Evolutionary conservation across 768 basidiomycete species (phyloP).

Genomic region (Auricularia sp.): DNA sequence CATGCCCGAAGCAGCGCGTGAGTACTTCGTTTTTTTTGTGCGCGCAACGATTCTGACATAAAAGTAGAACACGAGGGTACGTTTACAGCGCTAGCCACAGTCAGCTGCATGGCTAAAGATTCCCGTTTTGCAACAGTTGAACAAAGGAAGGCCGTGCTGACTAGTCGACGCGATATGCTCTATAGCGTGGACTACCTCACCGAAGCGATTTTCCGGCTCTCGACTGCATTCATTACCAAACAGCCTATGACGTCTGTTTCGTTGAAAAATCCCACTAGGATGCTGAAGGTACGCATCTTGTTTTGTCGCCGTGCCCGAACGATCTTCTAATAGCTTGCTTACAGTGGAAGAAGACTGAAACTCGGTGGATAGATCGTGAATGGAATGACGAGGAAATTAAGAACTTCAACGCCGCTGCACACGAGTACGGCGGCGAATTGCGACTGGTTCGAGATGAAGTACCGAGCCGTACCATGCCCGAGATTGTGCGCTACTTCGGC

Average conservation of each 20-base stretch:
- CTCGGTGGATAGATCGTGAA: constrained; percentile 54
- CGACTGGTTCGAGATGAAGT: constrained; percentile 70
- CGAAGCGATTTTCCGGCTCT: constrained; percentile 62
- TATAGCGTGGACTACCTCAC: constrained; percentile 74
- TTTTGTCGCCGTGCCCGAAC: neutral
- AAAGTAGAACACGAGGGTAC: neutral
- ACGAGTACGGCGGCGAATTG: constrained; percentile 68
- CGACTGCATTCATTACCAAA: constrained; percentile 52
- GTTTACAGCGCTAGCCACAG: neutral
- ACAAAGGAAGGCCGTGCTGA: constrained; percentile 47
- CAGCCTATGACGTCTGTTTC: constrained; percentile 51
- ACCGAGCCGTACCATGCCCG: constrained; percentile 54
- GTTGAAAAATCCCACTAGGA: constrained; percentile 46
- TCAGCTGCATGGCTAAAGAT: neutral
- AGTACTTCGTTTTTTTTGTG: constrained; percentile 17
- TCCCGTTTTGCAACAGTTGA: constrained; percentile 40
- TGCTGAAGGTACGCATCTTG: constrained; percentile 48
- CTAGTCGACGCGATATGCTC: constrained; percentile 41
- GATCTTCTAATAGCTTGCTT: constrained; percentile 7
- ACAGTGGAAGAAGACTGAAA: constrained; percentile 69
- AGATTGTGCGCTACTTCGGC: constrained; percentile 76
- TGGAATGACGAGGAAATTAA: constrained; percentile 63
- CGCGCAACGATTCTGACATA: neutral
- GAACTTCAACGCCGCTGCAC: constrained; percentile 69
- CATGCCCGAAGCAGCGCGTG: constrained; percentile 60